phyloP scores from a whole-genome alignment of 164 flowering plant species.

The Nymphaea thermarum region DNA sequence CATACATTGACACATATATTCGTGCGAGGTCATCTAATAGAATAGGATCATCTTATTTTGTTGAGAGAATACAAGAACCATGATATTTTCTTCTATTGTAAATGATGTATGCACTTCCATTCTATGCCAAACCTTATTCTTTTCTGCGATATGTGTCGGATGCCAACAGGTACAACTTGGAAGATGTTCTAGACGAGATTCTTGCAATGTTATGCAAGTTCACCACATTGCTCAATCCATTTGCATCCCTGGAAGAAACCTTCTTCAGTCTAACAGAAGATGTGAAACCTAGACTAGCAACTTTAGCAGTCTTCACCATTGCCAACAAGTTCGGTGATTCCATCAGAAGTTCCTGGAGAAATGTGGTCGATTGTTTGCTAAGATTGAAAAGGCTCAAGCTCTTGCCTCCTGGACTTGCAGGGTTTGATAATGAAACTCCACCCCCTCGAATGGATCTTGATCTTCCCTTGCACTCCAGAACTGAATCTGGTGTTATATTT shows the following conservation, averaged over 20 bases:
- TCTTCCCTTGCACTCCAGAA: background rate
- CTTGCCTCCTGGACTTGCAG: slow-evolving; percentile 31
- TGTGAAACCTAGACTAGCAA: slow-evolving; percentile 76
- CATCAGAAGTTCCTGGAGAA: slow-evolving; percentile 76
- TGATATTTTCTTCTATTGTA: no score
- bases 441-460: background rate
- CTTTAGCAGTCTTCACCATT: slow-evolving; percentile 74
- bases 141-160: background rate
- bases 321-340: slow-evolving; percentile 60
- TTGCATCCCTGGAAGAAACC: slow-evolving; percentile 82
- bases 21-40: no score
- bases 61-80: no score
- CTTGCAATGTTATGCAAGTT: slow-evolving; percentile 76
- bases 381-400: slow-evolving; percentile 72
- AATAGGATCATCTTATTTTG: no score
- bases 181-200: slow-evolving; percentile 77
- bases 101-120: background rate
- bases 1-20: no score
- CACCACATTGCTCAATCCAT: slow-evolving; percentile 76
- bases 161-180: slow-evolving; percentile 29
- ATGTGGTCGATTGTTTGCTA: slow-evolving; percentile 72
- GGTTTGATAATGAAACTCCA: background rate
- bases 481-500: background rate
- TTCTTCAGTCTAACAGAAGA: slow-evolving; percentile 64
- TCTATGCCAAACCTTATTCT: background rate